Evolutionary conservation across 345 rosid species (phyloP).

Genomic region (Populus deltoides): DNA sequence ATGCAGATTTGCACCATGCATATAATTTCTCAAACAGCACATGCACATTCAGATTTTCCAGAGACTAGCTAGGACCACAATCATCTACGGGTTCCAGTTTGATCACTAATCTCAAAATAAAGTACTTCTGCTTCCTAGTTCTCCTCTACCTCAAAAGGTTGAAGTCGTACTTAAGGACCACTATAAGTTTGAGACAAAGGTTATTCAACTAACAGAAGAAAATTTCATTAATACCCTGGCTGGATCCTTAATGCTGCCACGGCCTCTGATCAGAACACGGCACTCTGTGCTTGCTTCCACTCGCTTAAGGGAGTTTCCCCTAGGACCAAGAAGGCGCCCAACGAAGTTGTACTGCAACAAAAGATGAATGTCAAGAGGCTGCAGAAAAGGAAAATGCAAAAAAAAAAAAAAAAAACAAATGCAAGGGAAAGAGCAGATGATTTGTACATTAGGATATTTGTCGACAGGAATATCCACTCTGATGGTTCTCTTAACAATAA

Average conservation of each 20-base stretch:
- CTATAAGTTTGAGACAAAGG: background rate
- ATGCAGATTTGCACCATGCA: background rate
- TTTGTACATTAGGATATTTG: conserved; percentile 69
- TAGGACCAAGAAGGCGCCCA: conserved; percentile 96
- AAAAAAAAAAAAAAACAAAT: background rate
- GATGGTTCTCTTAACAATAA: conserved; percentile 76
- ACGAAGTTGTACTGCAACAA: conserved; percentile 87
- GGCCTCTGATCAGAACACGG: conserved; percentile 89
- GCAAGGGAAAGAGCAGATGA: background rate
- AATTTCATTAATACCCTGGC: conserved; percentile 48
- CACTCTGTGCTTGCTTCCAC: conserved; percentile 97
- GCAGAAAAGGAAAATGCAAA: background rate
- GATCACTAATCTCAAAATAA: background rate
- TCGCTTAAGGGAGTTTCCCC: conserved; percentile 96
- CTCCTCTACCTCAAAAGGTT: background rate
- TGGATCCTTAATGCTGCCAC: conserved; percentile 91
- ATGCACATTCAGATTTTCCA: background rate
- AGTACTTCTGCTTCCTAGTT: background rate
- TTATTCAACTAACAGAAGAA: background rate
- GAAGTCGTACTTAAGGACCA: background rate
- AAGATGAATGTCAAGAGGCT: conserved; percentile 21
- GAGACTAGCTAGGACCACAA: background rate
- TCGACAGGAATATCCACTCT: conserved; percentile 98
- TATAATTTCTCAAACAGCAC: background rate
- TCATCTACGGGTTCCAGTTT: background rate